Base-by-base conservation (phyloP, 1,284 basidiomycete genomes). In the Boletus mariae region DNA sequence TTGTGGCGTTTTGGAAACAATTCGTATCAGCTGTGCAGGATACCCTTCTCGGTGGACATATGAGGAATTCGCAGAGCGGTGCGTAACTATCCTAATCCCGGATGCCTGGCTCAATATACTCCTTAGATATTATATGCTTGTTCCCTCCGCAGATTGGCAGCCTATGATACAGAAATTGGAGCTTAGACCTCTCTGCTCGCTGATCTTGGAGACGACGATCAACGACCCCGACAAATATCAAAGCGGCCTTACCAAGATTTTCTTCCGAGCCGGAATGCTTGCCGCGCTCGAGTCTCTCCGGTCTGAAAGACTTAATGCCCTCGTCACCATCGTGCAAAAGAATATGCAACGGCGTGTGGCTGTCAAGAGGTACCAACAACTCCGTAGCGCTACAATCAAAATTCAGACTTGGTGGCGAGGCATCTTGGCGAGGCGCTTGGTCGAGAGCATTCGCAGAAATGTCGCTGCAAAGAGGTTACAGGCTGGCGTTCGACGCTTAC, bases 21-120 rank as follows among this genome's bases (percentile, higher is more conserved):
- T 99, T 66, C 85, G 95, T 53, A 99, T 99, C 69, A 96, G 92
- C 75, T 98, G 96, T 70, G 97, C 97, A 40, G 97, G 97, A 35
- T 99, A 99, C 72, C 97, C 97, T 23, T 94, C 93, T n/a, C 83
- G 97, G 47, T 99, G 97, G 97, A 95, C 90, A 1, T 99, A 98
- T 64, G 94, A 94, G 65, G 96, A 99, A 71, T 99, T 99, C 71
- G 96, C 94, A n/a, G 95, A 98, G 69, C 84, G 97, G 92, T 94
- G 59, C 57, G 83, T 70, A 50, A 51, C 44, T 28, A 13, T 44
- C 17, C 12, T 26, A n/a, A 54, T 32, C 26, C 6, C 17, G 11
- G 29, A 45, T 15, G 4, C 25, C 12, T 20, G 42, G 41, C 58
- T 68, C 41, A 66, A 66, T 57, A 32, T 1, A 32, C 17, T 45